phyloP scores from a whole-genome alignment of 2,329 filamentous ascomycete genomes.

The Chrysoporthe cubensis region DNA sequence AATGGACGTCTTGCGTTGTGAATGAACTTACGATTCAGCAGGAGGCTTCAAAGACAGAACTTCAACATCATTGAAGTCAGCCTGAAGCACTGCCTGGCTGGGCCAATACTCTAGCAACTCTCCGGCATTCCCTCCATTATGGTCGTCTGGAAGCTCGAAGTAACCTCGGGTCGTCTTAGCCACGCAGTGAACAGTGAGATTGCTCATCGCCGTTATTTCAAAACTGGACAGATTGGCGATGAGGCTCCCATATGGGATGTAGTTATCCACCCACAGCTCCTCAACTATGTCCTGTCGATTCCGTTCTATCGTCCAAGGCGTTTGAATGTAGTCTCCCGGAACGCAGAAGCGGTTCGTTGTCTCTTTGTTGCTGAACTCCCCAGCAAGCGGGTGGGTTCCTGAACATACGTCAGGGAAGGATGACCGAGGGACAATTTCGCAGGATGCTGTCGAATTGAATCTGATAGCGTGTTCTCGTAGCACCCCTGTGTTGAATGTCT shows the following conservation, averaged over 20 bases:
- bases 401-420: slow-evolving; percentile 8
- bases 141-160: slow-evolving; percentile 14
- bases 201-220: background rate
- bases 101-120: slow-evolving; percentile 12
- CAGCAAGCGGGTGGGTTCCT: background rate
- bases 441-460: slow-evolving; percentile 10
- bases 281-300: slow-evolving; percentile 13
- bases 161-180: slow-evolving; percentile 15
- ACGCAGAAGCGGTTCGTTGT: slow-evolving; percentile 18
- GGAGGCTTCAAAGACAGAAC: slow-evolving; percentile 10
- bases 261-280: slow-evolving; percentile 19
- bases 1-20: too few relatives aligned
- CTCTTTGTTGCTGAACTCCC: slow-evolving; percentile 9
- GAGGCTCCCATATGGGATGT: slow-evolving; percentile 13
- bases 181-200: slow-evolving; percentile 15
- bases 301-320: slow-evolving; percentile 10
- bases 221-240: slow-evolving; percentile 1
- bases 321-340: slow-evolving; percentile 5
- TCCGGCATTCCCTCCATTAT: slow-evolving; percentile 10
- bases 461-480: slow-evolving; percentile 18
- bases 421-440: slow-evolving; percentile 12
- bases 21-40: slow-evolving; percentile 11
- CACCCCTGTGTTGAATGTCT: slow-evolving; percentile 12
- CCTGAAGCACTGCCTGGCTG: slow-evolving; percentile 12
- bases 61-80: slow-evolving; percentile 14